A percentile compares a stretch with the other conserved stretches of the same genome.
These are phyloP conservation scores for Alternaria triticina DNA, from an alignment of 2,329 filamentous ascomycete species.

Conservation along the genomic window DNA sequence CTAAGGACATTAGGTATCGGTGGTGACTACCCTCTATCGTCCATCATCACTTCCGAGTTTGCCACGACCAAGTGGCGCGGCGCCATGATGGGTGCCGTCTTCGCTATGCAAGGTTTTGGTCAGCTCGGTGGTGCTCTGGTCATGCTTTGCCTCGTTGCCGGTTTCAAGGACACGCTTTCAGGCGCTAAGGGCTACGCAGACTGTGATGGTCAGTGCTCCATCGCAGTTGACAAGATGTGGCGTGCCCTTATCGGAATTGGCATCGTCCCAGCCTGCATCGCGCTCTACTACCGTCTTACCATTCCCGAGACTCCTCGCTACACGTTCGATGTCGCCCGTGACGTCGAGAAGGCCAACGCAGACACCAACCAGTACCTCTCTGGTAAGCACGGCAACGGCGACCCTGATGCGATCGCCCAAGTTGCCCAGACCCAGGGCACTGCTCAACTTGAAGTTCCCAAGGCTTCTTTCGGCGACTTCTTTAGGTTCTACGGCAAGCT, in stretches of 20 bases:
- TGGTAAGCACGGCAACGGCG: slow-evolving; percentile 66
- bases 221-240: slow-evolving; percentile 51
- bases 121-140: slow-evolving; percentile 48
- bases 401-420: slow-evolving; percentile 71
- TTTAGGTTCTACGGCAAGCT: slow-evolving; percentile 70
- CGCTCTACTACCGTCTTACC: slow-evolving; percentile 51
- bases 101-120: slow-evolving; percentile 53
- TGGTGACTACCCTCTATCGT: slow-evolving; percentile 82
- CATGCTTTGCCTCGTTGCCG: slow-evolving; percentile 40
- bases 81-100: slow-evolving; percentile 53
- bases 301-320: slow-evolving; percentile 53
- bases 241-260: slow-evolving; percentile 51
- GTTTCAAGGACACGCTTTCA: slow-evolving; percentile 40
- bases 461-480: slow-evolving; percentile 77
- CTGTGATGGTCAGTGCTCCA: slow-evolving; percentile 38
- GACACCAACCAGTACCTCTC: slow-evolving; percentile 78
- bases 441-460: slow-evolving; percentile 66
- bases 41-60: slow-evolving; percentile 74
- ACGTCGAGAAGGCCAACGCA: slow-evolving; percentile 61
- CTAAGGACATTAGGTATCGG: slow-evolving; percentile 50
- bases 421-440: slow-evolving; percentile 62
- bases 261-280: slow-evolving; percentile 50
- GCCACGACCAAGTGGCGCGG: slow-evolving; percentile 51
- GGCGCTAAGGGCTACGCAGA: slow-evolving; percentile 24
- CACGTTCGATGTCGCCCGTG: slow-evolving; percentile 51